These are phyloP conservation scores for Pythium sp. DNA, from an alignment of 352 stramenopile species.

Conservation along the genomic window DNA sequence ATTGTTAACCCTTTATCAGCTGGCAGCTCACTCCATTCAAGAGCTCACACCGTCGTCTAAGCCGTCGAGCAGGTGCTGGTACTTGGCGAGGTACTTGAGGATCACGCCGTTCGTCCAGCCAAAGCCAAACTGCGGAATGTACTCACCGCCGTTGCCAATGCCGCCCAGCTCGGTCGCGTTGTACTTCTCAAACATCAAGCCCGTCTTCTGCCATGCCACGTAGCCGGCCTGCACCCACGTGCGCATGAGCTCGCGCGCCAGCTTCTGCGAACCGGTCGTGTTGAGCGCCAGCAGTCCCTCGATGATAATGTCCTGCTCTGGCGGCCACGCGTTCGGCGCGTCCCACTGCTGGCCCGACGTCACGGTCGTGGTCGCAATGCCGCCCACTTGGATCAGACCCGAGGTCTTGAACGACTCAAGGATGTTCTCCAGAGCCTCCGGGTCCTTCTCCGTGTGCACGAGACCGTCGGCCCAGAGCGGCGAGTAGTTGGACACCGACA, in stretches of 20 bases:
- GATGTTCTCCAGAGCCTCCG: slow-evolving; percentile 40
- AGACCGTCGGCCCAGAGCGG: slow-evolving; percentile 61
- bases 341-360: slow-evolving; percentile 87
- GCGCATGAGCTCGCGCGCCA: slow-evolving; percentile 52
- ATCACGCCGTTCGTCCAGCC: slow-evolving; percentile 59
- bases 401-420: slow-evolving; percentile 54
- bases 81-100: slow-evolving; percentile 43
- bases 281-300: slow-evolving; percentile 66
- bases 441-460: slow-evolving; percentile 42
- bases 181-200: slow-evolving; percentile 86
- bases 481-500: slow-evolving; percentile 64
- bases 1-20: neutral
- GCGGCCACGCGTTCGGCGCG: slow-evolving; percentile 81
- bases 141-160: slow-evolving; percentile 47
- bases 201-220: slow-evolving; percentile 61
- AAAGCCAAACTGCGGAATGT: slow-evolving; percentile 49
- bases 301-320: slow-evolving; percentile 77
- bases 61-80: slow-evolving; percentile 22
- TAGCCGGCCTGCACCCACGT: slow-evolving; percentile 64
- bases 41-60: neutral
- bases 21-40: neutral
- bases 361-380: slow-evolving; percentile 62
- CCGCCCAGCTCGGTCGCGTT: slow-evolving; percentile 32
- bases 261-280: slow-evolving; percentile 36
- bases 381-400: slow-evolving; percentile 59